Conservation (phyloP, 1,139 yeast species). For the Yamadazyma sp. region DNA sequence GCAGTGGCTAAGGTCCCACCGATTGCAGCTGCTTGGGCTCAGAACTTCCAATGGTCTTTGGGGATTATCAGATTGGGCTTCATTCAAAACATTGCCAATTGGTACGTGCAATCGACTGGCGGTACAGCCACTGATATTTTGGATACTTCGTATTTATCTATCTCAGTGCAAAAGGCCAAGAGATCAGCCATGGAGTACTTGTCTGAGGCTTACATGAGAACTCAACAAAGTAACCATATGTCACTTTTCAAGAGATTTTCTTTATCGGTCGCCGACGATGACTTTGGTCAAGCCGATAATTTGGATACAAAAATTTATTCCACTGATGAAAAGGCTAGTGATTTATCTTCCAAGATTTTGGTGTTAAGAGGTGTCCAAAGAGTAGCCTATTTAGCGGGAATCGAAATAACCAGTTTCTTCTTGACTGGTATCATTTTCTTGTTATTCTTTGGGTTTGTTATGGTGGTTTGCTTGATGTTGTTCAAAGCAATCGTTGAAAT, state of each 20-base stretch:
- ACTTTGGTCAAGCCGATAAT: conserved; percentile 48
- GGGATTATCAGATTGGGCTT: conserved; percentile 82
- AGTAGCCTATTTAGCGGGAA: conserved; percentile 79
- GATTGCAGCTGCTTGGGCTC: conserved; percentile 97
- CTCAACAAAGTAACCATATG: conserved; percentile 21
- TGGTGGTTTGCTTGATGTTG: conserved; percentile 62
- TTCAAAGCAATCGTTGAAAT: conserved; percentile 79
- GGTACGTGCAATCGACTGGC: conserved; percentile 98
- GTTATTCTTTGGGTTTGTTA: conserved; percentile 72
- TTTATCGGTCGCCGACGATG: conserved; percentile 35
- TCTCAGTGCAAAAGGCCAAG: conserved; percentile 73
- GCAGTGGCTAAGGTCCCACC: conserved; percentile 94
- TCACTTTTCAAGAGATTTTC: conserved; percentile 31
- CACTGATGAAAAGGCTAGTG: conserved; percentile 63
- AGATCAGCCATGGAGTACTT: conserved; percentile 24
- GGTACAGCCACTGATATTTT: conserved; percentile 80
- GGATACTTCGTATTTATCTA: conserved; percentile 55
- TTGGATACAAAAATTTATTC: conserved; percentile 62
- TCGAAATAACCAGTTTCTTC: conserved; percentile 83
- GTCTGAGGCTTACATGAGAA: conserved; percentile 17
- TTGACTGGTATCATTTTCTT: conserved; percentile 85
- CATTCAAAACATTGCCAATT: conserved; percentile 82
- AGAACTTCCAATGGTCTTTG: conserved; percentile 94
- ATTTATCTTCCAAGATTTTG: conserved; percentile 62
- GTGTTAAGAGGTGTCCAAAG: conserved; percentile 90